A percentile compares a stretch with the other conserved stretches of the same genome.
Evolutionary conservation across 768 basidiomycete species (phyloP).

Genomic region (Mycena chlorophos): DNA sequence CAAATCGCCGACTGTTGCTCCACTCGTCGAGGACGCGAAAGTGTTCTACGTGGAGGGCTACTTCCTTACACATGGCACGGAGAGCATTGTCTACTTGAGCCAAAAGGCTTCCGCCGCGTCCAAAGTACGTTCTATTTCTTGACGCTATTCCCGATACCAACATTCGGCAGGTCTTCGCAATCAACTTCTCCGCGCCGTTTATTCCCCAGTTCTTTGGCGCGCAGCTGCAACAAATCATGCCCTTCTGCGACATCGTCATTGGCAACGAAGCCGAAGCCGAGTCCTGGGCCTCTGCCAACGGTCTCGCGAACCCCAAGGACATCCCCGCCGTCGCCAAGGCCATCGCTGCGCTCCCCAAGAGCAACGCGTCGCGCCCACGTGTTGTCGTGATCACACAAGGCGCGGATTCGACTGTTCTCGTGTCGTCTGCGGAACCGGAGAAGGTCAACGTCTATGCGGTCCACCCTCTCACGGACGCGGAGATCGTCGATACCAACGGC

Average conservation of each 20-base stretch:
- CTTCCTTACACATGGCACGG: constrained; percentile 92
- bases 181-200: constrained; percentile 98
- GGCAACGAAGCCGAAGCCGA: constrained; percentile 97
- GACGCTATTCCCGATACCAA: background rate
- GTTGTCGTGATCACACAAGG: constrained; percentile 92
- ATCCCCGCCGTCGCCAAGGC: constrained; percentile 67
- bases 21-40: constrained; percentile 76
- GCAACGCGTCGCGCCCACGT: constrained; percentile 74
- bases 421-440: constrained; percentile 57
- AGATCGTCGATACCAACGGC: constrained; percentile 96
- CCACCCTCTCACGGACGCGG: constrained; percentile 49
- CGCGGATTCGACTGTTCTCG: constrained; percentile 73
- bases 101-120: constrained; percentile 71
- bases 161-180: constrained; percentile 67
- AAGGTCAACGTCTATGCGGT: constrained; percentile 61
- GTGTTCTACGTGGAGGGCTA: constrained; percentile 95
- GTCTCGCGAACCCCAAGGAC: constrained; percentile 65
- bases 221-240: constrained; percentile 79
- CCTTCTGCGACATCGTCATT: constrained; percentile 86
- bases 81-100: constrained; percentile 69
- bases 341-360: constrained; percentile 76
- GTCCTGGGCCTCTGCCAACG: constrained; percentile 75
- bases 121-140: constrained; percentile 55
- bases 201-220: constrained; percentile 89
- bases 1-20: constrained; percentile 68